A percentile compares a stretch with the other conserved stretches of the same genome.
phyloP scores from a whole-genome alignment of 1,139 yeast species.

The Saccharomyces hybrid region DNA sequence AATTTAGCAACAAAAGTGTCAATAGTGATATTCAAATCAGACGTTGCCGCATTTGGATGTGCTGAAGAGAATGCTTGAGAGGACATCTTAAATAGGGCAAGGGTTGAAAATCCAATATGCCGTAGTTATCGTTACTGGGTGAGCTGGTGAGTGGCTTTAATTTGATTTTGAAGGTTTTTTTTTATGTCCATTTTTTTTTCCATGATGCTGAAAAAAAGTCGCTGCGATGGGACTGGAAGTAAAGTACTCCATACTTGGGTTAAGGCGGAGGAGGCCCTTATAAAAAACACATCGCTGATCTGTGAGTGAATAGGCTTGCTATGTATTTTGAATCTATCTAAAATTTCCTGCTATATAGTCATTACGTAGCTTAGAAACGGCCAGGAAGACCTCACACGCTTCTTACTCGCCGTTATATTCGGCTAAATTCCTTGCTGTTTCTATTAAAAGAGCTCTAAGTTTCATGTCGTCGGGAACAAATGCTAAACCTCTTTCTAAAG shows the following conservation, averaged over 20 bases:
- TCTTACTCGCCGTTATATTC: conserved; percentile 27
- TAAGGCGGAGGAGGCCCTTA: too few species aligned
- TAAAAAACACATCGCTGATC: too few species aligned
- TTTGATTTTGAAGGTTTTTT: background rate
- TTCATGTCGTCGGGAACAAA: conserved; percentile 50
- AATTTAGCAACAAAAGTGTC: conserved; percentile 35
- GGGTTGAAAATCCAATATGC: background rate
- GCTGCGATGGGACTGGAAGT: background rate
- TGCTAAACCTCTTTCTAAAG: conserved; percentile 69
- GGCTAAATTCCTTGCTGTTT: conserved; percentile 22
- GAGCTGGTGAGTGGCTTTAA: background rate
- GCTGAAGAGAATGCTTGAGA: conserved; percentile 7
- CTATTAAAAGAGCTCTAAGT: conserved; percentile 29
- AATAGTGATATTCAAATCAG: conserved; percentile 32
- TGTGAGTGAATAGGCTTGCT: background rate
- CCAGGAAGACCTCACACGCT: background rate
- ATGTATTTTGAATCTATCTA: background rate
- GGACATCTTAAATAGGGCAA: background rate
- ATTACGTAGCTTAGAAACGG: background rate
- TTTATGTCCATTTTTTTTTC: background rate
- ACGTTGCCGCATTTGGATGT: conserved; percentile 5
- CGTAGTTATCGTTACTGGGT: background rate
- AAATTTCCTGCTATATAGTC: background rate
- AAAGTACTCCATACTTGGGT: background rate
- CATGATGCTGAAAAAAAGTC: background rate